Evolutionary conservation across 495 filamentous ascomycete genomes (phyloP), one percentile per base, ranked within the genome.

Genomic region (Penicillium steckii): DNA sequence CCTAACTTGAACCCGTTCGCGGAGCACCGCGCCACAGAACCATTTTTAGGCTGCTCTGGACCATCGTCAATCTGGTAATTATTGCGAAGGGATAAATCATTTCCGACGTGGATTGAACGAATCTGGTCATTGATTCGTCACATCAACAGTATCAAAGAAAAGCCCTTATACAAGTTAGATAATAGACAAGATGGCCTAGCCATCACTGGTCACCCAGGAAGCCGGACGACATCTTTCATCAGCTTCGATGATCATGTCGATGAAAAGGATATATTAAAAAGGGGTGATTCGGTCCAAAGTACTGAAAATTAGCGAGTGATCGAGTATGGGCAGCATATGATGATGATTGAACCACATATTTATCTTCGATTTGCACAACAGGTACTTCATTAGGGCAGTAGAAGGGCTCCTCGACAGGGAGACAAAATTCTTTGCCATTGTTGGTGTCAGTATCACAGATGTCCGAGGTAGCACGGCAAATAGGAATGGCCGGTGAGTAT

Each of bases 381-480:
- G 85, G 85, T 80, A 76, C 63, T 88, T 84, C 46, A 61, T 88
- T 30, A 80, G 71, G 19, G 78, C 72, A 1, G 69, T 89, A 21
- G 86, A 89, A 61, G 85, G 75, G 5, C 79, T 74, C 65, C 65
- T 71, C 3, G 75, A 81, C 0, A 55, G 60, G 7, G 44, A 72
- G 23, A 64, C 68, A 4, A 57, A 64, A 9, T 74, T 76, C 8
- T 77, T 88, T 27, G 75, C 77, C 3, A 80, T 91, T 23, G 71
- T 91, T 4, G 86, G 87, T 3, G 87, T 90, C 61, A 86, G 83
- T 56, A 89, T 91, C 56, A 89, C 86, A 4, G 87, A 90, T 48
- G 87, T 86, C 0, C 74, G 84, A 2, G 81, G 81, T 23, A 86
- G 82, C 63, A 78, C 70, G 29, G 82, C 81, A 23, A 80, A 91